Conservation (phyloP, 139 green algal genomes). For the Desmodesmus armatus region DNA sequence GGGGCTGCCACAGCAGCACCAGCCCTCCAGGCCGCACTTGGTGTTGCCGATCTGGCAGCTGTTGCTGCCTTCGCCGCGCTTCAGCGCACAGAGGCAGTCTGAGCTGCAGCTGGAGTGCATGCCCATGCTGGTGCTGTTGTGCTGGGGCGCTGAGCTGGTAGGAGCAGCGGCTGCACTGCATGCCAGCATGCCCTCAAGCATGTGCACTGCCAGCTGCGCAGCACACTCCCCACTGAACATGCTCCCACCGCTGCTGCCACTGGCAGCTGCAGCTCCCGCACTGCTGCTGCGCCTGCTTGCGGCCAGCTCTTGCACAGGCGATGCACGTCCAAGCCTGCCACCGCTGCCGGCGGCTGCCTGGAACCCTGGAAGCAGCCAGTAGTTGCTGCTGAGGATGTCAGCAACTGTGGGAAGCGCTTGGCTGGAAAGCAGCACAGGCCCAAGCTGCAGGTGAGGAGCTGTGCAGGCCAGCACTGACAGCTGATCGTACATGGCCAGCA, state of each 20-base stretch:
- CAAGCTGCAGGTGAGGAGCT: not conserved
- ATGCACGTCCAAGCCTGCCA: no score
- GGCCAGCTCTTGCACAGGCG: no score
- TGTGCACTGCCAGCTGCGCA: not conserved
- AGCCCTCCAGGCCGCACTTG: not conserved
- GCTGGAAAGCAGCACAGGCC: slow-evolving; percentile 7
- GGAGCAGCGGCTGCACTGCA: not conserved
- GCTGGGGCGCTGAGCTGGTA: not conserved
- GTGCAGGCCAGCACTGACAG: not conserved
- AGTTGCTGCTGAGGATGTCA: slow-evolving; percentile 7
- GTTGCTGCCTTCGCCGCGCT: not conserved
- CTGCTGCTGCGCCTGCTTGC: no score
- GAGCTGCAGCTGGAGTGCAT: slow-evolving; percentile 28
- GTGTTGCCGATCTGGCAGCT: not conserved
- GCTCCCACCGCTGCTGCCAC: no score
- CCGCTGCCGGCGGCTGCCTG: no score
- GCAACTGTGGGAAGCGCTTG: slow-evolving; percentile 3
- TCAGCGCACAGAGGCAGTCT: slow-evolving; percentile 29
- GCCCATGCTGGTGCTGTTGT: not conserved
- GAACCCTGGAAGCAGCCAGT: slow-evolving; percentile 24
- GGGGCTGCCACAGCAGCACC: slow-evolving; percentile 5
- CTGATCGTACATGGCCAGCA: slow-evolving; percentile 14
- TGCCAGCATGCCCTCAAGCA: slow-evolving; percentile 15
- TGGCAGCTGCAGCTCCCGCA: not conserved
- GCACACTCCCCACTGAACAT: not conserved